Percentiles rank a stretch among this genome's conserved stretches.
Conservation (phyloP, 345 rosid genomes). For the Leavenworthia alabamica region DNA sequence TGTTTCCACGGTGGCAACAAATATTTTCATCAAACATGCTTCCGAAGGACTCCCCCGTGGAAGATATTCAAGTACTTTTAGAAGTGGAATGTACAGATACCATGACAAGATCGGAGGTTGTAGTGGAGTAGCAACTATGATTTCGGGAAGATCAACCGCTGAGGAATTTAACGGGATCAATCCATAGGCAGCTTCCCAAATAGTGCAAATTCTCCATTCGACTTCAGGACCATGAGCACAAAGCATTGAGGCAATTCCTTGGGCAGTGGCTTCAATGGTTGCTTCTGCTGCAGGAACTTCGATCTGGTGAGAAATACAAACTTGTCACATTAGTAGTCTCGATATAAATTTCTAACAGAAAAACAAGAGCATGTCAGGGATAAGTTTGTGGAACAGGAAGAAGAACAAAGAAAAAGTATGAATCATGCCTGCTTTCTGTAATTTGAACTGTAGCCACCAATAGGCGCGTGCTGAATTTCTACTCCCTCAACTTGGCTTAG, state of each 20-base stretch:
- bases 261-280: slow-evolving; percentile 98
- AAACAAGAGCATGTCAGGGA: background rate
- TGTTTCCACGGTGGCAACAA: slow-evolving; percentile 92
- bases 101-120: slow-evolving; percentile 90
- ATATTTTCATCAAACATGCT: slow-evolving; percentile 96
- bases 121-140: slow-evolving; percentile 83
- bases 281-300: slow-evolving; percentile 97
- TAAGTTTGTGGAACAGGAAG: background rate
- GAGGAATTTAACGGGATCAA: slow-evolving; percentile 91
- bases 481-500: slow-evolving; percentile 86
- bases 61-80: slow-evolving; percentile 94
- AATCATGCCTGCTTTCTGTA: slow-evolving; percentile 73
- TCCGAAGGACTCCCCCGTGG: slow-evolving; percentile 98
- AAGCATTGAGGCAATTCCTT: slow-evolving; percentile 98
- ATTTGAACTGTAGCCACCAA: slow-evolving; percentile 66
- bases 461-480: slow-evolving; percentile 63
- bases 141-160: slow-evolving; percentile 95
- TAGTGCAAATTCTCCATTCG: slow-evolving; percentile 98
- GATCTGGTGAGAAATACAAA: slow-evolving; percentile 44
- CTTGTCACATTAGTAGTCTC: slow-evolving; percentile 21
- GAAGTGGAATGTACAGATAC: slow-evolving; percentile 94
- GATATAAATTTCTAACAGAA: background rate
- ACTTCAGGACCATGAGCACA: slow-evolving; percentile 99
- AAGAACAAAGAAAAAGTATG: background rate
- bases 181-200: slow-evolving; percentile 99